Percentiles rank a stretch among this genome's conserved stretches.
phyloP scores from a whole-genome alignment of 2,329 filamentous ascomycete species.

The Waltergamsia citrina region DNA sequence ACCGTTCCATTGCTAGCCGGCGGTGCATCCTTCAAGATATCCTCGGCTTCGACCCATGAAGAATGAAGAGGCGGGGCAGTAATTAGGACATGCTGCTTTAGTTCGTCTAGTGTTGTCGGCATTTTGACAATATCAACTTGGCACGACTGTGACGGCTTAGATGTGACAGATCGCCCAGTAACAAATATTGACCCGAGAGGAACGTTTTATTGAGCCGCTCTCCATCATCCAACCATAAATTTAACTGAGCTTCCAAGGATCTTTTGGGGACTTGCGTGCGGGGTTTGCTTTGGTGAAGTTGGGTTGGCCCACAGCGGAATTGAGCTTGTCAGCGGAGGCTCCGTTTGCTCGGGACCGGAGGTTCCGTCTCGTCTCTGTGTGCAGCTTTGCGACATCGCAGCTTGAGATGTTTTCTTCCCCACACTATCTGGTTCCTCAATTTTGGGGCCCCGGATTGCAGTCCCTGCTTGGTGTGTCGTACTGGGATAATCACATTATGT shows the following conservation, averaged over 20 bases:
- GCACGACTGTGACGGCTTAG: too few relatives aligned
- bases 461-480: too few relatives aligned
- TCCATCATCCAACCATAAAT: too few relatives aligned
- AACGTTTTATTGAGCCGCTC: too few relatives aligned
- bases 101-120: neutral
- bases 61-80: slow-evolving; percentile 4
- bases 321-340: neutral
- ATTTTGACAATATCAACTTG: too few relatives aligned
- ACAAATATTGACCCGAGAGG: too few relatives aligned
- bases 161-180: too few relatives aligned
- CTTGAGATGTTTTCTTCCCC: neutral
- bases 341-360: neutral
- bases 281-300: neutral
- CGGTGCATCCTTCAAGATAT: slow-evolving; percentile 1
- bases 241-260: neutral
- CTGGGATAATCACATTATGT: too few relatives aligned
- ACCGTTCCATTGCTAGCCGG: neutral
- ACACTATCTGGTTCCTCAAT: neutral
- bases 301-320: neutral
- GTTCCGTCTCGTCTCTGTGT: neutral
- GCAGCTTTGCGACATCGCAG: neutral
- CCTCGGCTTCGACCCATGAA: slow-evolving; percentile 1
- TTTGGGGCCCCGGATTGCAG: neutral
- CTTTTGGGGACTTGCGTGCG: neutral
- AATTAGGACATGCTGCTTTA: slow-evolving; percentile 2